Evolutionary conservation across 2,329 filamentous ascomycete species (phyloP).

Genomic region (Aspergillus texensis): DNA sequence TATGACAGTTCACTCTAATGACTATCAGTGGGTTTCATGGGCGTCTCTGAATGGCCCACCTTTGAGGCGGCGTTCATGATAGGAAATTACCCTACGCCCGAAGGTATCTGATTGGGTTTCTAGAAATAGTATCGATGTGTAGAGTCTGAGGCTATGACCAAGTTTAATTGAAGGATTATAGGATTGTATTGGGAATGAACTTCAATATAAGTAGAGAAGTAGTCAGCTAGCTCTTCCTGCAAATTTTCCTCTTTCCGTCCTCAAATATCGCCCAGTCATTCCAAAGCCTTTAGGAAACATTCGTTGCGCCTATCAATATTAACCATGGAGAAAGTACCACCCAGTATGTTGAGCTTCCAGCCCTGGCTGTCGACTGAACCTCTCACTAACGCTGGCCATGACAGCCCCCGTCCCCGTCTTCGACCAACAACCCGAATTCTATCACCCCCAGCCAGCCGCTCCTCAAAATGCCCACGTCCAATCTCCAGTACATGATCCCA

Average conservation of each 20-base stretch:
- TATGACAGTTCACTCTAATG: not conserved
- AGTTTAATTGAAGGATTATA: not conserved
- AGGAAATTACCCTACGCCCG: not conserved
- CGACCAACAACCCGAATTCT: slow-evolving; percentile 2
- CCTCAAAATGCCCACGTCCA: slow-evolving; percentile 7
- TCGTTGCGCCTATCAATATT: not conserved
- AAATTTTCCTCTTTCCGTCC: no score
- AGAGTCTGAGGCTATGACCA: not conserved
- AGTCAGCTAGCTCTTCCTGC: not conserved
- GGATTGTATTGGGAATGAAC: not conserved
- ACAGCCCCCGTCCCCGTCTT: slow-evolving; percentile 7
- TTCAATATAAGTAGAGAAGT: not conserved
- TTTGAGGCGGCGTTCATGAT: not conserved
- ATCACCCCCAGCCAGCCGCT: not conserved
- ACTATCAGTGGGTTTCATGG: not conserved
- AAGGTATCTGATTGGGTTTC: not conserved
- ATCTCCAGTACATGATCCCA: not conserved
- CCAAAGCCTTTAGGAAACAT: not conserved
- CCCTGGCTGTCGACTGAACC: not conserved
- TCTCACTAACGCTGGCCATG: not conserved
- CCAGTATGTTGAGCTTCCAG: not conserved
- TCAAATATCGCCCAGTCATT: no score
- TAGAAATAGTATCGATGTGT: not conserved
- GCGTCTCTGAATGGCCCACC: not conserved
- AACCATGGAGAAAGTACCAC: slow-evolving; percentile 8